Evolutionary conservation across 257 asterid genomes (phyloP).

Genomic region (Verbascum thapsus): DNA sequence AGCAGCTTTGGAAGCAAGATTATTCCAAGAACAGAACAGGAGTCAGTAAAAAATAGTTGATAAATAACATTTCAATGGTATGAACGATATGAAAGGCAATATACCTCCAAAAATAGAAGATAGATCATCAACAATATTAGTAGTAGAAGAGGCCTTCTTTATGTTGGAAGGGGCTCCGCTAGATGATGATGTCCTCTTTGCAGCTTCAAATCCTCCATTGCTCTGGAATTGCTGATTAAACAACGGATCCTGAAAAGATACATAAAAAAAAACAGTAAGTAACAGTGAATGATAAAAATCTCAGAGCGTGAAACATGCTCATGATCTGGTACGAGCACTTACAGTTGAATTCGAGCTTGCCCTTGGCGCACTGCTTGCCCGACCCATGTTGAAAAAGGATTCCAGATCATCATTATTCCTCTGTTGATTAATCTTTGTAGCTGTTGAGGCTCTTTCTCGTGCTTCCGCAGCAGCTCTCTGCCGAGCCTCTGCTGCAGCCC

Average conservation of each 20-base stretch:
- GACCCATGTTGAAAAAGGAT: conserved; percentile 81
- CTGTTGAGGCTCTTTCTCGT: conserved; percentile 65
- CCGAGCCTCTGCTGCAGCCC: conserved; percentile 72
- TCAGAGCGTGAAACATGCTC: conserved; percentile 25
- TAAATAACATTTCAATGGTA: conserved; percentile 17
- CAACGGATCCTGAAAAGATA: conserved; percentile 61
- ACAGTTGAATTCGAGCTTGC: conserved; percentile 68
- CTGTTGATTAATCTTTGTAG: conserved; percentile 78
- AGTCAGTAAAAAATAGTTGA: conserved; percentile 32
- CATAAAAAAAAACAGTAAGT: conserved; percentile 24
- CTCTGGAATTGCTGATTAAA: conserved; percentile 68
- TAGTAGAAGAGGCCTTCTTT: conserved; percentile 72
- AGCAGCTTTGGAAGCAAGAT: conserved; percentile 52
- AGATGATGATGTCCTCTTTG: conserved; percentile 62
- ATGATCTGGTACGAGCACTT: conserved; percentile 38
- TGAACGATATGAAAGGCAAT: conserved; percentile 20
- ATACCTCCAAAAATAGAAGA: conserved; percentile 92
- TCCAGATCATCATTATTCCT: conserved; percentile 82
- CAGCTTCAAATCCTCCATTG: conserved; percentile 62
- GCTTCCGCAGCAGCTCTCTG: conserved; percentile 68
- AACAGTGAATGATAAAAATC: conserved; percentile 7
- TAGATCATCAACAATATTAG: conserved; percentile 79
- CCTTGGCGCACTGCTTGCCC: conserved; percentile 90
- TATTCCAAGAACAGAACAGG: conserved; percentile 27
- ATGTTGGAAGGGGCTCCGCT: conserved; percentile 70